These are phyloP conservation scores for Globisporangium camurandrum DNA, from an alignment of 352 stramenopile species.

Conservation along the genomic window DNA sequence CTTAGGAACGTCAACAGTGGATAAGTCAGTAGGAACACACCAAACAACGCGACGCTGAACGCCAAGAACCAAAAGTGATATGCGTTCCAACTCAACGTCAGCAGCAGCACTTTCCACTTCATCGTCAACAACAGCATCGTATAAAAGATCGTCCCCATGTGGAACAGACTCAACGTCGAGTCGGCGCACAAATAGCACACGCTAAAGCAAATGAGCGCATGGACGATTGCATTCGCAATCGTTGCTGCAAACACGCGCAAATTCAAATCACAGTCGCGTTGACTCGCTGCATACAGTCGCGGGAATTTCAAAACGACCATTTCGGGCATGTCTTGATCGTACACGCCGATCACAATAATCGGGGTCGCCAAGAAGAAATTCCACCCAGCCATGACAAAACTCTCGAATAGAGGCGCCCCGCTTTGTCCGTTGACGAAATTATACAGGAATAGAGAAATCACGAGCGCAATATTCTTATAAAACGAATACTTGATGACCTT, in stretches of 20 bases:
- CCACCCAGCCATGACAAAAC: constrained; percentile 67
- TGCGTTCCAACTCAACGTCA: constrained; percentile 58
- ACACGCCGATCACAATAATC: constrained; percentile 79
- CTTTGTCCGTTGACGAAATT: constrained; percentile 92
- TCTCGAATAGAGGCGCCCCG: constrained; percentile 72
- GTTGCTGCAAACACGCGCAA: constrained; percentile 39
- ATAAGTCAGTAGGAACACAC: constrained; percentile 61
- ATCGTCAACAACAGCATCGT: constrained; percentile 53
- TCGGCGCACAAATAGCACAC: constrained; percentile 35
- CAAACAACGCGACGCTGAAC: constrained; percentile 52
- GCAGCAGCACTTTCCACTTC: constrained; percentile 61
- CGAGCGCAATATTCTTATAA: constrained; percentile 97
- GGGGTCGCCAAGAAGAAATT: constrained; percentile 88
- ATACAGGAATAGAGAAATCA: constrained; percentile 89
- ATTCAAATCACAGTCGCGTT: constrained; percentile 57
- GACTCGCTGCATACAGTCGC: constrained; percentile 40
- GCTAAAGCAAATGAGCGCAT: constrained; percentile 54
- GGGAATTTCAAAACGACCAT: constrained; percentile 38
- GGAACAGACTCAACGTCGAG: constrained; percentile 29
- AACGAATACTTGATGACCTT: constrained; percentile 96
- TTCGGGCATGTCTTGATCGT: constrained; percentile 59
- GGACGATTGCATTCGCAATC: constrained; percentile 40
- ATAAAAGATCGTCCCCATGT: constrained; percentile 62
- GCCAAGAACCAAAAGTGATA: constrained; percentile 40
- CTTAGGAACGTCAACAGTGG: constrained; percentile 61